These are phyloP conservation scores for Heritiera littoralis DNA, from an alignment of 345 rosid genomes.

Conservation along the genomic window DNA sequence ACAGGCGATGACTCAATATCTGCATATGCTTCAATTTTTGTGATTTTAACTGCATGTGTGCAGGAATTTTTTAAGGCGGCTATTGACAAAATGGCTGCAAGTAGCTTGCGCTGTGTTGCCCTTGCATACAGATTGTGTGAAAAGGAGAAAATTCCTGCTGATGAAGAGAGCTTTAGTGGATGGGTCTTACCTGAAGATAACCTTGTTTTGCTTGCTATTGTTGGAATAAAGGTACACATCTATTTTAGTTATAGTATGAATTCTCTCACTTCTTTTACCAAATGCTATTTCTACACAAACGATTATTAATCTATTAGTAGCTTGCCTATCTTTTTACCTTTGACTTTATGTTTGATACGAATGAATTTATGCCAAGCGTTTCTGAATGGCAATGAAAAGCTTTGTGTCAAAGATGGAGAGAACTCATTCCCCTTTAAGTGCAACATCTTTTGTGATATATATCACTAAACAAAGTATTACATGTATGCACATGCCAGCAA, in stretches of 20 bases:
- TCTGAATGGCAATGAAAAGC: background rate
- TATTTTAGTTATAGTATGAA: background rate
- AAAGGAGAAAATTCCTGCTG: conserved; percentile 58
- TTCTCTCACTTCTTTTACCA: background rate
- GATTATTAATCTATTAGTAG: too few species aligned
- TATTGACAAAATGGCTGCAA: conserved; percentile 84
- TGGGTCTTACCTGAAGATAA: conserved; percentile 95
- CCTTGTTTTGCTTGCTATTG: conserved; percentile 85
- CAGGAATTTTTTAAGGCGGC: conserved; percentile 73
- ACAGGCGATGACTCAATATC: background rate
- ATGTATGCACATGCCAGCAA: background rate
- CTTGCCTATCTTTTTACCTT: too few species aligned
- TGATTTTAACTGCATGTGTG: background rate
- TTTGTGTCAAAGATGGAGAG: background rate
- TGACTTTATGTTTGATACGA: background rate
- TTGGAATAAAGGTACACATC: conserved; percentile 83
- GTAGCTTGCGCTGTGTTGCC: conserved; percentile 93
- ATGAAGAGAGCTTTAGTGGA: conserved; percentile 53
- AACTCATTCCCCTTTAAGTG: background rate
- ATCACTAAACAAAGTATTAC: background rate
- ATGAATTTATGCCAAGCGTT: background rate
- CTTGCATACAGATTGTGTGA: conserved; percentile 80
- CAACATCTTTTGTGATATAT: background rate
- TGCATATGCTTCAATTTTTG: background rate
- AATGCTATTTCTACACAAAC: background rate